phyloP scores from a whole-genome alignment of 2,329 filamentous ascomycete genomes.

The Thelonectria blattea region DNA sequence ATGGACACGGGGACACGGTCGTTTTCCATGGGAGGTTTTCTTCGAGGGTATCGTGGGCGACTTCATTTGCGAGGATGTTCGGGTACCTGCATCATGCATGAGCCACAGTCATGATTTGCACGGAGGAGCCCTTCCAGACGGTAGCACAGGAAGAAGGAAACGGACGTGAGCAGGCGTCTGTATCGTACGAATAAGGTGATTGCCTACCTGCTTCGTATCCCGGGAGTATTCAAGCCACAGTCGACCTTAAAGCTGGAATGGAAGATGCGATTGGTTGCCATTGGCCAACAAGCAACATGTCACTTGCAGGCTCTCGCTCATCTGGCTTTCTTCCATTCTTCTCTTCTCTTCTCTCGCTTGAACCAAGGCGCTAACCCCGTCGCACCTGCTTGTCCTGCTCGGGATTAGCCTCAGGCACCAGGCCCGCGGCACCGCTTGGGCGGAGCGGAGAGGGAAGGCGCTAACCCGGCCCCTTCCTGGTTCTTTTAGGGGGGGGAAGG shows the following conservation, averaged over 20 bases:
- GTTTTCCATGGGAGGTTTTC: neutral
- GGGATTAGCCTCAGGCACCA: constrained; percentile 15
- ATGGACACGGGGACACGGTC: neutral
- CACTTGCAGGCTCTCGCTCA: constrained; percentile 2
- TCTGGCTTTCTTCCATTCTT: neutral
- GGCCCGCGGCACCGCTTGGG: constrained; percentile 7
- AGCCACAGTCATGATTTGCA: neutral
- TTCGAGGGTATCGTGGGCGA: neutral
- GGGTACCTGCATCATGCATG: neutral
- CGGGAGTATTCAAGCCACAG: constrained; percentile 1
- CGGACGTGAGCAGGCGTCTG: neutral
- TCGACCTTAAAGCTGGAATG: constrained; percentile 4
- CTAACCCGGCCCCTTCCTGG: neutral
- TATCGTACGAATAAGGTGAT: neutral
- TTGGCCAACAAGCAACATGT: neutral
- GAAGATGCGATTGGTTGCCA: constrained; percentile 4
- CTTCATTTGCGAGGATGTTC: neutral
- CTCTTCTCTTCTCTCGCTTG: neutral
- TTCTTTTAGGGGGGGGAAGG: neutral
- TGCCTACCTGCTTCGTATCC: too few species aligned
- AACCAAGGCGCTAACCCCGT: neutral
- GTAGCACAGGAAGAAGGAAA: neutral
- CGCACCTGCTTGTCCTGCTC: neutral
- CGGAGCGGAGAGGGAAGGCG: constrained; percentile 2
- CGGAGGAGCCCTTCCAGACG: neutral